Percentiles rank a stretch among this genome's conserved stretches.
Conservation (phyloP, 2,329 filamentous ascomycete species). For the Mollisiaceae sp. region DNA sequence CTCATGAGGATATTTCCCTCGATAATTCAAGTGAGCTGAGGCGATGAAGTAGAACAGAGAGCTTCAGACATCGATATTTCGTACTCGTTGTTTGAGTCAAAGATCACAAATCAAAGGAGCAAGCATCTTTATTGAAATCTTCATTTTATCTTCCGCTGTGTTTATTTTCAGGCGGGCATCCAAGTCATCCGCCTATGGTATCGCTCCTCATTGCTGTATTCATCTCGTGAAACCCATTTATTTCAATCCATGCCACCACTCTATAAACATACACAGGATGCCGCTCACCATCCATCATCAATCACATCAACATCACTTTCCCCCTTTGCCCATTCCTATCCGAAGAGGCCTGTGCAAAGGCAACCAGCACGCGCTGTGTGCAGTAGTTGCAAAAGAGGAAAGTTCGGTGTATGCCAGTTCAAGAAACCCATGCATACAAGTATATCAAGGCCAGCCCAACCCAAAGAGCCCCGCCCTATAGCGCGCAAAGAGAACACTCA, state of each 20-base stretch:
- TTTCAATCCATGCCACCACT: conserved; percentile 12
- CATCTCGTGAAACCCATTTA: conserved; percentile 14
- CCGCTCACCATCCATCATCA: background rate
- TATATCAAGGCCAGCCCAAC: conserved; percentile 24
- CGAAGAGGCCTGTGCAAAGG: background rate
- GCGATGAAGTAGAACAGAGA: background rate
- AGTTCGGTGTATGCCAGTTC: conserved; percentile 5
- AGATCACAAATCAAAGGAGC: background rate
- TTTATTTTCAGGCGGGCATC: conserved; percentile 7
- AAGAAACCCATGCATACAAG: conserved; percentile 13
- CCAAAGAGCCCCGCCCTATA: conserved; percentile 18
- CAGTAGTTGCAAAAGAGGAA: conserved; percentile 1
- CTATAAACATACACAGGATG: conserved; percentile 15
- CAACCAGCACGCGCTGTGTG: conserved; percentile 1
- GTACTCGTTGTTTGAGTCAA: background rate
- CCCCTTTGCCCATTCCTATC: background rate
- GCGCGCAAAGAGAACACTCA: conserved; percentile 18
- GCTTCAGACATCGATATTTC: too few species aligned
- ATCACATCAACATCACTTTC: conserved; percentile 5
- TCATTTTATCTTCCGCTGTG: conserved; percentile 9
- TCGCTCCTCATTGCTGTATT: conserved; percentile 8
- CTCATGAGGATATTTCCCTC: too few species aligned
- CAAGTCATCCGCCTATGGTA: conserved; percentile 7
- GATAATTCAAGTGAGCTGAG: background rate
- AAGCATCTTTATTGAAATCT: background rate